Evolutionary conservation across 371 early-diverging fungal species (phyloP).

Genomic region (Actinomortierella wolfii): DNA sequence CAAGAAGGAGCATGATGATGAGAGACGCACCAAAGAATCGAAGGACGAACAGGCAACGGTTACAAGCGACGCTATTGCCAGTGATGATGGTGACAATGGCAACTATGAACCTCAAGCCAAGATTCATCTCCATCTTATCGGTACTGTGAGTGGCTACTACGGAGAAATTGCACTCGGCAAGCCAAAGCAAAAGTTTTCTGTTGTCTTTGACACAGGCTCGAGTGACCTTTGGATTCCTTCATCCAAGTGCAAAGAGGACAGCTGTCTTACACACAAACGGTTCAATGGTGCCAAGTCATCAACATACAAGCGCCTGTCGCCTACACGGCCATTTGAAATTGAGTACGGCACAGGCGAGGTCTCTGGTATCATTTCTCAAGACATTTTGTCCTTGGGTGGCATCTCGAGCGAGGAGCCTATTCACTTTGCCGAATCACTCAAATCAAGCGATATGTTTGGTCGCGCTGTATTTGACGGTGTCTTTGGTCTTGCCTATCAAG

Average conservation of each 20-base stretch:
- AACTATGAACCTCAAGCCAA: conserved; percentile 22
- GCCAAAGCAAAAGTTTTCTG: conserved; percentile 61
- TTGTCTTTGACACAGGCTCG: conserved; percentile 74
- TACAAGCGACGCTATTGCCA: background rate
- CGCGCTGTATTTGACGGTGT: conserved; percentile 68
- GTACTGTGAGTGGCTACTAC: conserved; percentile 50
- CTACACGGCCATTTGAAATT: conserved; percentile 51
- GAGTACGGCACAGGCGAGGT: conserved; percentile 72
- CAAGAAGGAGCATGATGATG: background rate
- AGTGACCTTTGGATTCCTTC: conserved; percentile 67
- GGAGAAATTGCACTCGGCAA: conserved; percentile 60
- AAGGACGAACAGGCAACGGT: background rate
- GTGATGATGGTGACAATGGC: background rate
- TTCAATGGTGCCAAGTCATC: conserved; percentile 49
- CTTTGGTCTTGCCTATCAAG: conserved; percentile 68
- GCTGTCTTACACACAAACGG: conserved; percentile 49
- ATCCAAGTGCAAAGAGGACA: conserved; percentile 48
- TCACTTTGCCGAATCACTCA: conserved; percentile 58
- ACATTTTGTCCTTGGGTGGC: conserved; percentile 57
- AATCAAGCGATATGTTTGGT: conserved; percentile 60
- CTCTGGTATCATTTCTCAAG: conserved; percentile 51
- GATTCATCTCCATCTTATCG: conserved; percentile 25
- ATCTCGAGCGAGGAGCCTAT: conserved; percentile 46
- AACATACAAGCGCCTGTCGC: conserved; percentile 44
- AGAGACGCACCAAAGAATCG: background rate